Evolutionary conservation across 345 rosid genomes (phyloP).

Genomic region (Geranium brycei): DNA sequence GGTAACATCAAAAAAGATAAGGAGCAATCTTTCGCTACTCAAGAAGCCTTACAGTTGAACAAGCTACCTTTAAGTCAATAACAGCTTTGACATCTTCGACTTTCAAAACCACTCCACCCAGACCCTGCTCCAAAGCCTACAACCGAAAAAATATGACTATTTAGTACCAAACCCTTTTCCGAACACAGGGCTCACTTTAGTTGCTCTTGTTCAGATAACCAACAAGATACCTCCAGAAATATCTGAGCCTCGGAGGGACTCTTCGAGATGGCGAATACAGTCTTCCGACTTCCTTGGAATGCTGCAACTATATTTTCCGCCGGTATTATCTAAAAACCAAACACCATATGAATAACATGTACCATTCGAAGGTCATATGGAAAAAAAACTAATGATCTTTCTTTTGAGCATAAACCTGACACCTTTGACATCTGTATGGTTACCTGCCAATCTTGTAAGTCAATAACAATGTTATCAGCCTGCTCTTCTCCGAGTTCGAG

Average conservation of each 20-base stretch:
- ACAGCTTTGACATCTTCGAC: slow-evolving; percentile 46
- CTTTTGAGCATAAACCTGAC: neutral
- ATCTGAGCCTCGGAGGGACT: slow-evolving; percentile 49
- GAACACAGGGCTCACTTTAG: neutral
- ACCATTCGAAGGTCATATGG: neutral
- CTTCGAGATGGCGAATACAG: slow-evolving; percentile 53
- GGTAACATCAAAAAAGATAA: slow-evolving; percentile 23
- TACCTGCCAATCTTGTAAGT: slow-evolving; percentile 80
- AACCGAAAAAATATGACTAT: neutral
- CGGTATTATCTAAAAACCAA: slow-evolving; percentile 47
- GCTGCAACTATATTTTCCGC: slow-evolving; percentile 82
- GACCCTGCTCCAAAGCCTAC: slow-evolving; percentile 78
- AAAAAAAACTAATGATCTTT: neutral
- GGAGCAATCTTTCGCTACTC: slow-evolving; percentile 11
- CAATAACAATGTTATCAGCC: slow-evolving; percentile 39
- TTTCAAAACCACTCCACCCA: slow-evolving; percentile 66
- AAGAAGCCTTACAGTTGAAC: slow-evolving; percentile 7
- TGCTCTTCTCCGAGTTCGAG: slow-evolving; percentile 36
- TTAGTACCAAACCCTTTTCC: neutral
- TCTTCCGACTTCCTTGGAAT: slow-evolving; percentile 62
- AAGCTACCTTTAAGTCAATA: slow-evolving; percentile 51
- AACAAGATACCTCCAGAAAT: slow-evolving; percentile 50
- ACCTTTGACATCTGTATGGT: neutral
- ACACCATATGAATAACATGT: neutral
- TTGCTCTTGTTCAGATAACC: neutral